Conservation (phyloP, 2,329 filamentous ascomycete genomes). For the Fusarium anthophilum region DNA sequence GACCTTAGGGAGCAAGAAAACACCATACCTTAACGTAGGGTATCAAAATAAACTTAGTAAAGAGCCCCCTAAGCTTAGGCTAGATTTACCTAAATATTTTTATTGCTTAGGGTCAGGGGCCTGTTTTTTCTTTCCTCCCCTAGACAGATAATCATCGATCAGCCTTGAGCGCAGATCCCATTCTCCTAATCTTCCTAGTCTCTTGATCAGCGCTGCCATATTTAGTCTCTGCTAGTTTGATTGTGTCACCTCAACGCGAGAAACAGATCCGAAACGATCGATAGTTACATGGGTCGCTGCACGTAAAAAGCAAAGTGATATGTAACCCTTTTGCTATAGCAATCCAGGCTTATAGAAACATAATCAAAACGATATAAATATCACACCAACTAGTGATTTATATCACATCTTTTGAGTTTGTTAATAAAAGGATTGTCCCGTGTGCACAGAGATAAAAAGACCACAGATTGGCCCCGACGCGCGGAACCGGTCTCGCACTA, state of each 20-base stretch:
- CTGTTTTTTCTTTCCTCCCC: too few relatives aligned
- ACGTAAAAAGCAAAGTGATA: neutral
- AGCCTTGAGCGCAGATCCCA: neutral
- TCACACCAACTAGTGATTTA: neutral
- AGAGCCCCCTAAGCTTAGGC: too few relatives aligned
- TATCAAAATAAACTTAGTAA: too few relatives aligned
- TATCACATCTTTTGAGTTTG: neutral
- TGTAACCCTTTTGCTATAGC: neutral
- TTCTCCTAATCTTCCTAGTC: constrained; percentile 7
- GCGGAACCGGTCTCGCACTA: neutral
- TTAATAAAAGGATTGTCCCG: neutral
- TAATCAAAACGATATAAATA: neutral
- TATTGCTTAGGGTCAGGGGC: too few relatives aligned
- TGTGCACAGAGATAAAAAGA: neutral
- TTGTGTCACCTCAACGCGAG: neutral
- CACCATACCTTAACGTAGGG: too few relatives aligned
- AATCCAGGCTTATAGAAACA: neutral
- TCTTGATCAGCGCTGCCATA: constrained; percentile 21
- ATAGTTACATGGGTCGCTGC: neutral
- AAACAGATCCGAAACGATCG: neutral
- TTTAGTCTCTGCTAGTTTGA: neutral
- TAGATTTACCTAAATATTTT: too few relatives aligned
- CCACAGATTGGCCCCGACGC: neutral
- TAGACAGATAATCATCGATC: too few relatives aligned
- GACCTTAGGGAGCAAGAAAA: too few relatives aligned